Base-by-base conservation (phyloP, 169 alveolate species). In the Babesia ovis region DNA sequence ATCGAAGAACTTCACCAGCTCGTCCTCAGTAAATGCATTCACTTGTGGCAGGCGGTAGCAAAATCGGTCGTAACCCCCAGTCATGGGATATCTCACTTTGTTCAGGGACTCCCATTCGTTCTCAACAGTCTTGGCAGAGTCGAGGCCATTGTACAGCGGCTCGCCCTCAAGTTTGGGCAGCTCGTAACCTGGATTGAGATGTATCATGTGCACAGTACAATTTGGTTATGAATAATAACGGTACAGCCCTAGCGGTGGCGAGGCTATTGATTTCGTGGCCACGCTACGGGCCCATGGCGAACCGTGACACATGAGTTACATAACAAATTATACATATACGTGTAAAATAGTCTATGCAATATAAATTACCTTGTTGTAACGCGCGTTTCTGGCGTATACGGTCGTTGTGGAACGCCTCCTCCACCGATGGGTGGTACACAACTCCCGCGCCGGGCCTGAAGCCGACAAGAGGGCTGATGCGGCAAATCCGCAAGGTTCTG, bases 371-470 rank as follows among this genome's bases (percentile, higher is more conserved):
- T 25, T 68, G 20, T 25, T 57, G 56, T 14, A 25, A 64, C 9
- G 86, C 86, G 23, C 80, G 56, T 48, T 67, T 72, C 20, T 23
- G 56, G 64, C 86, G 71, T 37, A 58, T 22, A 27, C 31, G 45
- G 59, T 80, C 88, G 29, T 70, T 80, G 34, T 29, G 60, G 45
- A 66, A 55, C 22, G 79, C 88, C 61, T 80, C 88, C 50, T 80
- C 82, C 32, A 48, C 72, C 29, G 88, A 59, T 18, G 88, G 88
- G 54, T 80, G 88, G 68, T 80, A 80, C 39, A 89, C 87, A 85
- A 89, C 88, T 27, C 90, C 93, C 12, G 93, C 76, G 23, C 86
- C 88, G 23, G 93, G 91, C 80, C 84, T 85, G 81, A 82, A 89
- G 64, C 91, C 74, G 43, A 82, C 91, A 59, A 89, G 75, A 27